Conservation (phyloP, 148 eudicot genomes). For the Arctostaphylos glauca region DNA sequence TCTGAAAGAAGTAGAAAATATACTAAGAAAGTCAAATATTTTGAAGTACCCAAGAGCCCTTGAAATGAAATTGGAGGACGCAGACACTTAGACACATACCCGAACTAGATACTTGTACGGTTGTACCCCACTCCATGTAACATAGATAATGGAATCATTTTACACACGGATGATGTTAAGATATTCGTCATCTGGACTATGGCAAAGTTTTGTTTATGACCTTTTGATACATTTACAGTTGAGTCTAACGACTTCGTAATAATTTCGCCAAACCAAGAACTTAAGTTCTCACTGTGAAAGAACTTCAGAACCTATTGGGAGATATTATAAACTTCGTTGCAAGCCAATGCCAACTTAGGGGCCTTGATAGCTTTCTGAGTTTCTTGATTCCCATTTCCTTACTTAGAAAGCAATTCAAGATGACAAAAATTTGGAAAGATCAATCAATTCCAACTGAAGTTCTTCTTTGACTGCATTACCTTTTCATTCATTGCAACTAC, state of each 20-base stretch:
- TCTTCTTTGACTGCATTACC: neutral
- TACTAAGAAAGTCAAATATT: too few species aligned
- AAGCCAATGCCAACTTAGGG: neutral
- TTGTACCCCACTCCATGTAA: too few species aligned
- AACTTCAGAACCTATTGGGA: too few species aligned
- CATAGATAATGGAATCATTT: neutral
- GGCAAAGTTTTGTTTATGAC: neutral
- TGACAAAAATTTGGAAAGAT: neutral
- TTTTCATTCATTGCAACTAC: neutral
- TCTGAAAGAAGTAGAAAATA: too few species aligned
- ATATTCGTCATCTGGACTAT: too few species aligned
- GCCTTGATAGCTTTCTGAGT: neutral
- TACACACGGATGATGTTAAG: neutral
- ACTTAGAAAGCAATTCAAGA: constrained; percentile 10
- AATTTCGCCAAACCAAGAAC: neutral
- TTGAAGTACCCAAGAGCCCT: too few species aligned
- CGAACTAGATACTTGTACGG: too few species aligned
- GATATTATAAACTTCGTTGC: neutral
- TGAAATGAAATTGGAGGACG: too few species aligned
- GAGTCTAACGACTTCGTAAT: neutral
- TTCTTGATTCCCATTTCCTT: neutral
- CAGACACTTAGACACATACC: too few species aligned
- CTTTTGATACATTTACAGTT: neutral
- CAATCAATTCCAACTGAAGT: neutral
- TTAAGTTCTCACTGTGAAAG: too few species aligned